Base-by-base conservation (phyloP, 768 basidiomycete species). In the Hortiboletus campestris region DNA sequence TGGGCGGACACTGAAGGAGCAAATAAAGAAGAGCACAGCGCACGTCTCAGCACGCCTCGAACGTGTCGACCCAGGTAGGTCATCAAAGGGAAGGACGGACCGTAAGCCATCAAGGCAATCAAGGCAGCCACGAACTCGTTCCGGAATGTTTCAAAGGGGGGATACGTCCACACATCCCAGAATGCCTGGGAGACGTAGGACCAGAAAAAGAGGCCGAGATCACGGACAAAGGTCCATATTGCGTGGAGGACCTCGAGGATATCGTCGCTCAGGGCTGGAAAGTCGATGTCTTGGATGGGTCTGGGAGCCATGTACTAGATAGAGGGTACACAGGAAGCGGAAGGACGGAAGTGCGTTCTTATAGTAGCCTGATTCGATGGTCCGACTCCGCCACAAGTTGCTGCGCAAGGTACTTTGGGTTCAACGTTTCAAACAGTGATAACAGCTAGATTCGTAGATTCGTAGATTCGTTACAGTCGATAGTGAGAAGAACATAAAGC, bases 71-170 rank as follows among this genome's bases (percentile, higher is more conserved):
- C 25, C 25, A 34, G 34, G 14, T 14, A 14, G 14, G 34, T 34
- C 32, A 13, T 25, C 25, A 25, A 35, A 13, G 7, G 14, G 5
- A 35, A 5, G 17, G n/a, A 64, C 63, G 46, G 0, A 66, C 65
- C 57, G 16, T 66, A 66, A 6, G 56, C 46, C 42, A 13, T 20
- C 49, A 63, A 20, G 36, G 16, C 50, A 17, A 56, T 50, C 32
- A 68, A 25, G 41, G 56, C 57, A 0, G 54, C 52, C 1, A 25
- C 36, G 5, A 66, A 40, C n/a, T 53, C 63, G 48, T 57, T 55
- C 13, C 66, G 57, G 20, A 68, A 66, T 22, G 54, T 13, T 32
- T 68, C 63, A 29, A 67, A 63, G 6, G 66, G 66, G 0, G 67
- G 66, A 19, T 49, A 68, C 0, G 58, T 58, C 63, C 66, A 68